phyloP scores from a whole-genome alignment of 2,329 filamentous ascomycete genomes.

The Rosellinia necatrix region DNA sequence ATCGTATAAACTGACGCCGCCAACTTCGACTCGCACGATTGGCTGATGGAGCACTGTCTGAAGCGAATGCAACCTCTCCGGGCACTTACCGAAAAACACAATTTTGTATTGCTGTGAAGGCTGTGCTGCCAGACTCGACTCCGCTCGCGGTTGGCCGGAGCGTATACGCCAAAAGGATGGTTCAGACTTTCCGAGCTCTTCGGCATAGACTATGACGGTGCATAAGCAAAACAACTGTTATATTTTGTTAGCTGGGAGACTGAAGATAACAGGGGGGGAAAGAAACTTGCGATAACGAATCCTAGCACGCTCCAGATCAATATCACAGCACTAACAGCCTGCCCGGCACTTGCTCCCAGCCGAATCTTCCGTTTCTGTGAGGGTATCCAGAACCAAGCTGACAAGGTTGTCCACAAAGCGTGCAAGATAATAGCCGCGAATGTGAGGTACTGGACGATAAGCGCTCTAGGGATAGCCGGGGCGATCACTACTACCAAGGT shows the following conservation, averaged over 20 bases:
- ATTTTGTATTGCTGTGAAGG: conserved; percentile 7
- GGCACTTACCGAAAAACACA: conserved; percentile 10
- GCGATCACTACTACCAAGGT: background rate
- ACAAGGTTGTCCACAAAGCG: conserved; percentile 12
- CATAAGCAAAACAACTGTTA: conserved; percentile 9
- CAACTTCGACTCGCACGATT: background rate
- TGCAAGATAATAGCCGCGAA: conserved; percentile 9
- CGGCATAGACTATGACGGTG: background rate
- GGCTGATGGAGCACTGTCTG: background rate
- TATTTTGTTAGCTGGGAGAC: background rate
- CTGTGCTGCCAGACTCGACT: background rate
- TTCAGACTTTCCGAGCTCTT: conserved; percentile 6
- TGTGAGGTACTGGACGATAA: background rate
- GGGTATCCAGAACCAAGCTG: conserved; percentile 3
- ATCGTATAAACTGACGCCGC: conserved; percentile 1
- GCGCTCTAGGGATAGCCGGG: background rate
- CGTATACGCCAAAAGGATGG: background rate
- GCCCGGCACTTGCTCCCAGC: conserved; percentile 6
- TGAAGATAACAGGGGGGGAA: background rate
- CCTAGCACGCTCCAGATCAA: conserved; percentile 13
- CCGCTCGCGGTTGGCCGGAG: background rate
- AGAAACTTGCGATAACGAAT: conserved; percentile 10
- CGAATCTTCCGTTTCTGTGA: background rate
- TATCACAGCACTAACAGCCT: conserved; percentile 1
- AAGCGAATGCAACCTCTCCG: background rate